A percentile compares a stretch with the other conserved stretches of the same genome.
phyloP scores from a whole-genome alignment of 2,329 filamentous ascomycete genomes.

The Pseudocercospora fuligena region DNA sequence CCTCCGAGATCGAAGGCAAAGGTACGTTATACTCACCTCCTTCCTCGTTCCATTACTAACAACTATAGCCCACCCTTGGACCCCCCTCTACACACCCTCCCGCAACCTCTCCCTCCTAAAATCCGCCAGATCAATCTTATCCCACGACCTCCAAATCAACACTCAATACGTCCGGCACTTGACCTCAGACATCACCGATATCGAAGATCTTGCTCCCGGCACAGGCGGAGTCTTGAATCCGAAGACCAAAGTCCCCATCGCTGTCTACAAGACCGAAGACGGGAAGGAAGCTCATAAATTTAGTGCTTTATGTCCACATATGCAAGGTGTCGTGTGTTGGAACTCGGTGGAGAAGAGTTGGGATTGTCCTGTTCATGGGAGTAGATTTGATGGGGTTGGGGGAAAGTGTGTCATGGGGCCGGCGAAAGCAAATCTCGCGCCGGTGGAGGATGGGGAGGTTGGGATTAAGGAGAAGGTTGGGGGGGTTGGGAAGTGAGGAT shows the following conservation, averaged over 20 bases:
- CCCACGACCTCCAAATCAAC: slow-evolving; percentile 61
- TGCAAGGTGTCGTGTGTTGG: slow-evolving; percentile 63
- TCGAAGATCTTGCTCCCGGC: slow-evolving; percentile 58
- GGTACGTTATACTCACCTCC: slow-evolving; percentile 13
- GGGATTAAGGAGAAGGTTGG: no score
- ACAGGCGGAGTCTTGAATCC: slow-evolving; percentile 58
- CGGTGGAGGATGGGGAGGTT: neutral
- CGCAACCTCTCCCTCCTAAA: slow-evolving; percentile 53
- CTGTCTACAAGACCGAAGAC: slow-evolving; percentile 61
- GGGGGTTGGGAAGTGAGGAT: no score
- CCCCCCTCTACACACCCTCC: slow-evolving; percentile 56
- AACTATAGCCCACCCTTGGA: slow-evolving; percentile 51
- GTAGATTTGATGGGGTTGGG: slow-evolving; percentile 48
- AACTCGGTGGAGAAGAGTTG: slow-evolving; percentile 59
- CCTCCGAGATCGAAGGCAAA: slow-evolving; percentile 59
- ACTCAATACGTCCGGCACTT: slow-evolving; percentile 60
- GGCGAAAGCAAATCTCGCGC: slow-evolving; percentile 20
- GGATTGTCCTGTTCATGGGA: slow-evolving; percentile 59
- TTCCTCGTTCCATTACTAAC: no score
- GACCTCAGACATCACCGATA: slow-evolving; percentile 60
- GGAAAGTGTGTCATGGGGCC: slow-evolving; percentile 50
- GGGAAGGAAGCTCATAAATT: slow-evolving; percentile 56
- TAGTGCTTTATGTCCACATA: slow-evolving; percentile 61
- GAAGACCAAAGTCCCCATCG: slow-evolving; percentile 53
- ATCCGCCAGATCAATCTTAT: slow-evolving; percentile 52